phyloP scores from a whole-genome alignment of 345 rosid species.

The Bretschneidera sinensis region DNA sequence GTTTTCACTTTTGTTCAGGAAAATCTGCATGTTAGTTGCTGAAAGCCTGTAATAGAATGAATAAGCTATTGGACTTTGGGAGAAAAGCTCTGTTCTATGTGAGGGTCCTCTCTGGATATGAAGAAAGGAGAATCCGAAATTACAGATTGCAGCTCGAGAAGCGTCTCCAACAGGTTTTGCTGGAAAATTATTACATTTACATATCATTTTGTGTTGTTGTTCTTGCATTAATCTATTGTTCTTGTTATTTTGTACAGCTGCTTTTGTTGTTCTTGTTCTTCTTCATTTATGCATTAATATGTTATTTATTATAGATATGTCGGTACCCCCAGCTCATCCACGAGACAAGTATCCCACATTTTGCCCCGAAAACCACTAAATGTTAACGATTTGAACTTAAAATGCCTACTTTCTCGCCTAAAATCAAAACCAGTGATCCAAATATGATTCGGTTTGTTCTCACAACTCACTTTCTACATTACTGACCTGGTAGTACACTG shows the following conservation, averaged over 20 bases:
- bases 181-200: not conserved
- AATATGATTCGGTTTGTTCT: too few relatives aligned
- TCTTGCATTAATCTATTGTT: not conserved
- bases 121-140: slow-evolving; percentile 71
- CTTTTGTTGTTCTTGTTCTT: too few relatives aligned
- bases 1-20: slow-evolving; percentile 15
- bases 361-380: too few relatives aligned
- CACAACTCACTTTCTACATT: too few relatives aligned
- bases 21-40: slow-evolving; percentile 7
- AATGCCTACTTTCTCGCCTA: too few relatives aligned
- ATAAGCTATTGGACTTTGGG: slow-evolving; percentile 74
- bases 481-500: too few relatives aligned
- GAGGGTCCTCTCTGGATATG: slow-evolving; percentile 92
- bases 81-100: slow-evolving; percentile 75
- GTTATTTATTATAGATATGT: too few relatives aligned
- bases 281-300: too few relatives aligned
- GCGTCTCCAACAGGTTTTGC: slow-evolving; percentile 64
- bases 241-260: not conserved
- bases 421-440: too few relatives aligned
- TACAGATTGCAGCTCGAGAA: slow-evolving; percentile 75
- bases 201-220: not conserved
- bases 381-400: too few relatives aligned
- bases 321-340: too few relatives aligned
- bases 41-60: slow-evolving; percentile 38
- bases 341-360: too few relatives aligned